phyloP scores from a whole-genome alignment of 768 basidiomycete genomes.

The Russula earlei region DNA sequence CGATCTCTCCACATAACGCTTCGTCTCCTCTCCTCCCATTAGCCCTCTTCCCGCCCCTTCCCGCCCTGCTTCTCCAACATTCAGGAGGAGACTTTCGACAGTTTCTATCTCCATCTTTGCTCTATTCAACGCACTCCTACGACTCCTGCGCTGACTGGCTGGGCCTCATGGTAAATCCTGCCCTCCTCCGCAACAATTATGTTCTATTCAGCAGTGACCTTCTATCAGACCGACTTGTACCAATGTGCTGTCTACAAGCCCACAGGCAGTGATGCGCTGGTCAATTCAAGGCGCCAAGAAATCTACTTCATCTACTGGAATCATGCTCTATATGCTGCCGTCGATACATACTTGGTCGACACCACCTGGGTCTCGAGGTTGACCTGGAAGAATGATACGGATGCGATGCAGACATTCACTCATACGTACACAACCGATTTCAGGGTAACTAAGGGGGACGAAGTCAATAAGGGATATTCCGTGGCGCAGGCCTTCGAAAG shows the following conservation, averaged over 20 bases:
- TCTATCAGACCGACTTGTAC: neutral
- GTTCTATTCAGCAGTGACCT: too few species aligned
- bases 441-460: neutral
- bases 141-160: too few species aligned
- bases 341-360: neutral
- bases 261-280: neutral
- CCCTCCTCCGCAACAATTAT: too few species aligned
- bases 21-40: too few species aligned
- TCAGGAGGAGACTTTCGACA: too few species aligned
- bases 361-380: neutral
- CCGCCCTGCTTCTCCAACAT: too few species aligned
- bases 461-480: neutral
- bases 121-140: too few species aligned
- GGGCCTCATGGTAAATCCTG: too few species aligned
- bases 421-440: neutral
- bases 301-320: neutral
- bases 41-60: too few species aligned
- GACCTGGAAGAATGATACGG: neutral
- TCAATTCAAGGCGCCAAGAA: neutral
- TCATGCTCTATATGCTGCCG: neutral
- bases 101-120: too few species aligned
- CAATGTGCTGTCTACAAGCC: neutral
- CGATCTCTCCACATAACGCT: too few species aligned
- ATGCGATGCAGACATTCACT: neutral
- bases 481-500: neutral